Evolutionary conservation across 257 asterid genomes (phyloP).

Genomic region (Lavandula angustifolia): DNA sequence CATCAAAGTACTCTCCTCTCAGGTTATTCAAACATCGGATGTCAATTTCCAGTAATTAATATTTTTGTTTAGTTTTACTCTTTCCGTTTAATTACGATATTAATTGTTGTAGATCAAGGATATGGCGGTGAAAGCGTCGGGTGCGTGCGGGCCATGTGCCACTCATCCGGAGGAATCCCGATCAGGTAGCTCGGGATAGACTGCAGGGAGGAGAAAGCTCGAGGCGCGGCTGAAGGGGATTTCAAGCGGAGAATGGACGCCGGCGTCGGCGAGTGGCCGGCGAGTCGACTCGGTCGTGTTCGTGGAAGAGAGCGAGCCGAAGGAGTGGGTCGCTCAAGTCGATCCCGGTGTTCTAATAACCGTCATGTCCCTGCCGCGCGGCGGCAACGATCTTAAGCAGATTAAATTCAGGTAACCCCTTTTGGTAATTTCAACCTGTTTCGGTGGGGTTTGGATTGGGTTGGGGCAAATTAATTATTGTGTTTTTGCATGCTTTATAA

Average conservation of each 20-base stretch:
- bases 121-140: conserved; percentile 90
- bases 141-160: conserved; percentile 76
- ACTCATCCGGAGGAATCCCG: conserved; percentile 52
- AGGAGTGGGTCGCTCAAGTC: too few relatives aligned
- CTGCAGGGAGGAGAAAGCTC: conserved; percentile 75
- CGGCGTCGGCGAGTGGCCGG: conserved; percentile 81
- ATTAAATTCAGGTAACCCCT: conserved; percentile 77
- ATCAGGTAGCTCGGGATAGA: conserved; percentile 56
- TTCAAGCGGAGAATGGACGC: conserved; percentile 76
- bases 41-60: conserved; percentile 9
- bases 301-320: conserved; percentile 62
- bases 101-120: conserved; percentile 58
- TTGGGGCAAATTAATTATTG: conserved; percentile 23
- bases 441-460: conserved; percentile 29
- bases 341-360: conserved; percentile 71
- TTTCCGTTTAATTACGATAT: neutral
- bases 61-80: too few relatives aligned
- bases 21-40: too few relatives aligned
- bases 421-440: neutral
- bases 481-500: conserved; percentile 10
- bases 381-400: conserved; percentile 83
- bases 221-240: conserved; percentile 83
- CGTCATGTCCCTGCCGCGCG: conserved; percentile 80
- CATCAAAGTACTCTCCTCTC: conserved; percentile 60
- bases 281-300: conserved; percentile 78